Evolutionary conservation across 179 eudicot genomes (phyloP).

Genomic region (Amaranthus tricolor): DNA sequence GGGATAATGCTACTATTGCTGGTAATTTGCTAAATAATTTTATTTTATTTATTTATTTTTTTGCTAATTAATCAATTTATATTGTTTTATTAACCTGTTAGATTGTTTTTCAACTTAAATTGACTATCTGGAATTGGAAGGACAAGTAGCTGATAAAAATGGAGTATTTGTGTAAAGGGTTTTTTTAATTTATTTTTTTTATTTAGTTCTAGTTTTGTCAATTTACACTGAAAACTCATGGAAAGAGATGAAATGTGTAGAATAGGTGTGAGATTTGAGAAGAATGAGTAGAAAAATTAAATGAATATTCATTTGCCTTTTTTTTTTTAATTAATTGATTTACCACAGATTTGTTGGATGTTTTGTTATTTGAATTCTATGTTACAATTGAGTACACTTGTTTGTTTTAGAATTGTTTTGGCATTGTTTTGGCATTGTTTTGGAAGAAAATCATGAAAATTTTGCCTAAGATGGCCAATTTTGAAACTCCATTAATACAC

Average conservation of each 20-base stretch:
- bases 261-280: background rate
- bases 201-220: background rate
- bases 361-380: too few relatives aligned
- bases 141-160: background rate
- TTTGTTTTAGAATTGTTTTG: too few relatives aligned
- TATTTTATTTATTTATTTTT: background rate
- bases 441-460: background rate
- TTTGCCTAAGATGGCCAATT: too few relatives aligned
- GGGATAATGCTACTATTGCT: constrained; percentile 88
- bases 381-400: too few relatives aligned
- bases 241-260: constrained; percentile 2
- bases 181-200: background rate
- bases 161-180: background rate
- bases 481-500: background rate
- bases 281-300: background rate
- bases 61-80: background rate
- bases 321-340: background rate
- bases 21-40: constrained; percentile 40
- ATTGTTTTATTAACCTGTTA: background rate
- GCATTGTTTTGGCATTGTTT: too few relatives aligned
- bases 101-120: background rate
- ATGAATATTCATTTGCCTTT: background rate
- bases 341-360: background rate
- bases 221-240: background rate
- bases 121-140: background rate